phyloP scores from a whole-genome alignment of 202 grass and related monocot species.

The Digitaria exilis region DNA sequence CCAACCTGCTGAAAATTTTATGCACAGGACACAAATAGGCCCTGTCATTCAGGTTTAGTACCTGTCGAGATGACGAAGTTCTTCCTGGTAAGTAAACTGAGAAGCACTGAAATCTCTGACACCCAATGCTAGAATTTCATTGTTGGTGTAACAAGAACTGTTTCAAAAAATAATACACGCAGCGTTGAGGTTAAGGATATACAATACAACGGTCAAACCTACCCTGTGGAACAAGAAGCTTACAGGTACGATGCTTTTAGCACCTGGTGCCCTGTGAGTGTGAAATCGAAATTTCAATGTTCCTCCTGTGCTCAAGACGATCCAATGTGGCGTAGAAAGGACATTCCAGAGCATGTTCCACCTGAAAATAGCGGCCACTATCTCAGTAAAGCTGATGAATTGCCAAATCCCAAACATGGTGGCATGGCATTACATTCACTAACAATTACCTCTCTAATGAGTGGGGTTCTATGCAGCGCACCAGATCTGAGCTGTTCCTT shows the following conservation, averaged over 20 bases:
- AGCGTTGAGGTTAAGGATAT: background rate
- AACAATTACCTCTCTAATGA: constrained; percentile 50
- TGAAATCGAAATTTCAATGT: constrained; percentile 73
- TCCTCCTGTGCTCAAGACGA: constrained; percentile 77
- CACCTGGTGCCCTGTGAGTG: constrained; percentile 32
- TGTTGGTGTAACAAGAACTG: constrained; percentile 42
- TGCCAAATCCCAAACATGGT: constrained; percentile 1
- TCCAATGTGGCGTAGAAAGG: constrained; percentile 76
- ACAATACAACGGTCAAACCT: background rate
- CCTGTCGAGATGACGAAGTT: constrained; percentile 70
- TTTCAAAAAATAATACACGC: constrained; percentile 33
- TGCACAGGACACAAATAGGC: background rate
- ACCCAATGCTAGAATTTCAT: constrained; percentile 56
- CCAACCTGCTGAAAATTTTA: background rate
- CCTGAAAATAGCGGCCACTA: constrained; percentile 42
- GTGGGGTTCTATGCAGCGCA: background rate
- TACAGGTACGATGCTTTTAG: constrained; percentile 67
- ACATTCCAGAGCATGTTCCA: constrained; percentile 65
- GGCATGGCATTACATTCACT: background rate
- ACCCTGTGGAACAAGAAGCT: constrained; percentile 1
- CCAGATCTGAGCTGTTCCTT: constrained; percentile 43
- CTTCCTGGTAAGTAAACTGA: constrained; percentile 62
- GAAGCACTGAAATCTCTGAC: constrained; percentile 55
- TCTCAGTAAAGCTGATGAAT: background rate
- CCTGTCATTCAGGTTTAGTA: constrained; percentile 1